phyloP scores from a whole-genome alignment of 148 eudicot genomes.

The Silene latifolia region DNA sequence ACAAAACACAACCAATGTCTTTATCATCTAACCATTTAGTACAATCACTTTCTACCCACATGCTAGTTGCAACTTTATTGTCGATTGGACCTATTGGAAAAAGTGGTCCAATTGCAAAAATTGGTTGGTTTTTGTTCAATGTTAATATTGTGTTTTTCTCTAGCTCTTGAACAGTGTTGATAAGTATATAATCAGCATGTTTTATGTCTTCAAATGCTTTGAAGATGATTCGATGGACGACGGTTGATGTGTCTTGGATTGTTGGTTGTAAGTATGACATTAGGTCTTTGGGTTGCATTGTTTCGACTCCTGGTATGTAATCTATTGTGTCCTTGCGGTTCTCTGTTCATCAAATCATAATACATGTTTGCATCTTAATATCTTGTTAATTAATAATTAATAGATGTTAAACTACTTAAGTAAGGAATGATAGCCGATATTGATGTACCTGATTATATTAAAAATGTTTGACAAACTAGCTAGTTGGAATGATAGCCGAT shows the following conservation, averaged over 20 bases:
- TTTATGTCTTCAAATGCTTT: conserved; percentile 28
- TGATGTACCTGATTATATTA: too few relatives aligned
- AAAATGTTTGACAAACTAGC: too few relatives aligned
- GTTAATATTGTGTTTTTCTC: conserved; percentile 24
- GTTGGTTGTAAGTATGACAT: conserved; percentile 54
- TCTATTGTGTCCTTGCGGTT: conserved; percentile 43
- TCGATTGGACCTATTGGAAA: conserved; percentile 37
- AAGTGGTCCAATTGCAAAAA: conserved; percentile 49
- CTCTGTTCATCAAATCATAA: conserved; percentile 23
- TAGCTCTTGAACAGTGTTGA: conserved; percentile 27
- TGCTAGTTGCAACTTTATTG: conserved; percentile 48
- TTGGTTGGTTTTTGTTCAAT: conserved; percentile 18
- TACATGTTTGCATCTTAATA: not conserved
- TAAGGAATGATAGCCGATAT: too few relatives aligned
- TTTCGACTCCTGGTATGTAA: conserved; percentile 56
- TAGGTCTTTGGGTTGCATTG: conserved; percentile 49
- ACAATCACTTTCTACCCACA: conserved; percentile 64
- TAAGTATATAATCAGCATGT: conserved; percentile 26
- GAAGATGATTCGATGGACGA: conserved; percentile 28
- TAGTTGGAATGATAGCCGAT: too few relatives aligned
- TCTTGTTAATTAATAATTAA: too few relatives aligned
- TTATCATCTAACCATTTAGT: conserved; percentile 54
- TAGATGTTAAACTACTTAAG: too few relatives aligned
- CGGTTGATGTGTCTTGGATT: conserved; percentile 26
- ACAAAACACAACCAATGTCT: conserved; percentile 50